Percentiles rank a stretch among this genome's conserved stretches.
These are phyloP conservation scores for Moringa oleifera DNA, from an alignment of 345 rosid species.

Conservation along the genomic window DNA sequence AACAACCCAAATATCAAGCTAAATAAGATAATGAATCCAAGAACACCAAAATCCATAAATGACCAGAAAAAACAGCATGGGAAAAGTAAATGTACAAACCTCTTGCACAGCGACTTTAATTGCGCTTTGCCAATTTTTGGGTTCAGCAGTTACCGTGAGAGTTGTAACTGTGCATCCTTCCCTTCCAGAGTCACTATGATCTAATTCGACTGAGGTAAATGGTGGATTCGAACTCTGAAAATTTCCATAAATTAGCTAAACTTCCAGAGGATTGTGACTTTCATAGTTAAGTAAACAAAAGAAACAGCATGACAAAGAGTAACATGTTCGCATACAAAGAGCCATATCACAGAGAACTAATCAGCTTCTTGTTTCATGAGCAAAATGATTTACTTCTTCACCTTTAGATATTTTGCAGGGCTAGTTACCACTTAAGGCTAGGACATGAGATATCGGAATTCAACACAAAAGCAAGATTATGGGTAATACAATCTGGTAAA, in stretches of 20 bases:
- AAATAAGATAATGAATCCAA: conserved; percentile 9
- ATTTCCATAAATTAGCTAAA: conserved; percentile 23
- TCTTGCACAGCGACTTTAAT: conserved; percentile 95
- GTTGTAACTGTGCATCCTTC: conserved; percentile 99
- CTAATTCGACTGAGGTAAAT: conserved; percentile 96
- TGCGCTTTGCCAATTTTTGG: conserved; percentile 95
- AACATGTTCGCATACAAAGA: not conserved
- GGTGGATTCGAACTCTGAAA: conserved; percentile 99
- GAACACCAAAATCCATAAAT: conserved; percentile 1
- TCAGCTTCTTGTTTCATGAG: not conserved
- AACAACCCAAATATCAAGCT: too few species aligned
- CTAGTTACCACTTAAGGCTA: not conserved
- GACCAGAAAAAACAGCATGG: conserved; percentile 4
- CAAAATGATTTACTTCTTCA: not conserved
- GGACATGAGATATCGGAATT: not conserved
- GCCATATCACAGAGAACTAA: not conserved
- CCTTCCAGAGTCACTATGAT: conserved; percentile 99
- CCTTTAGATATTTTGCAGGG: not conserved
- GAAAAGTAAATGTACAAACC: conserved; percentile 43
- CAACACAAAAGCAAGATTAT: not conserved
- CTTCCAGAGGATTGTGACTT: conserved; percentile 5
- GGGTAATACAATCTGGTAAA: not conserved
- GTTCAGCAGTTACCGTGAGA: conserved; percentile 97
- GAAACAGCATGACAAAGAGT: not conserved
- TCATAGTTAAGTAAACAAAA: not conserved